Percentiles rank a stretch among this genome's conserved stretches.
These are phyloP conservation scores for Macrocystidia cucumis DNA, from an alignment of 1,284 basidiomycete species.

Conservation along the genomic window DNA sequence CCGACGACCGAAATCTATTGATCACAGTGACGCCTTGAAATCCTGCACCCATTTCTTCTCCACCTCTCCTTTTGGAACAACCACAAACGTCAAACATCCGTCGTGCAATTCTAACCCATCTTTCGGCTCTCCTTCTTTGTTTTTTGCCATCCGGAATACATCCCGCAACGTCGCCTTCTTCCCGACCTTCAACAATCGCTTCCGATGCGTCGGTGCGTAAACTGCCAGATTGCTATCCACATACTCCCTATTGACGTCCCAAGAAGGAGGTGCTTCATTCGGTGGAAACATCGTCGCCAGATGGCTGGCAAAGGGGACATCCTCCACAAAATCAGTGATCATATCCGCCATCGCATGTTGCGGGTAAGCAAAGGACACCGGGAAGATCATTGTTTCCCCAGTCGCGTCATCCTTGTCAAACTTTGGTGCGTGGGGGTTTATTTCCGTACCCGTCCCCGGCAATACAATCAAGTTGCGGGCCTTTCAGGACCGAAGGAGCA, in stretches of 20 bases:
- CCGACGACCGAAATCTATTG: no score
- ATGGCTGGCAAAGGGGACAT: slow-evolving; percentile 77
- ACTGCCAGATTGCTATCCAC: slow-evolving; percentile 59
- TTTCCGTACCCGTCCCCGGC: slow-evolving; percentile 48
- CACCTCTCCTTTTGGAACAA: slow-evolving; percentile 76
- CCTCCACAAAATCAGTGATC: slow-evolving; percentile 81
- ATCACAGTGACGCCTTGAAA: no score
- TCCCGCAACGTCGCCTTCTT: slow-evolving; percentile 82
- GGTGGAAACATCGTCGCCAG: slow-evolving; percentile 80
- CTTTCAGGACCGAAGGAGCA: slow-evolving; percentile 26
- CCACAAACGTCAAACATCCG: slow-evolving; percentile 80
- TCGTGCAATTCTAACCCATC: slow-evolving; percentile 87
- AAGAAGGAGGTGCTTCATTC: slow-evolving; percentile 52
- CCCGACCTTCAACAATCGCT: slow-evolving; percentile 82
- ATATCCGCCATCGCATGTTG: slow-evolving; percentile 85
- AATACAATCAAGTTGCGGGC: slow-evolving; percentile 56
- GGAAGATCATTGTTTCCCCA: slow-evolving; percentile 63
- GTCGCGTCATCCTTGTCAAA: slow-evolving; percentile 58
- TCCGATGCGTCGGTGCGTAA: slow-evolving; percentile 77
- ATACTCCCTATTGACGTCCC: slow-evolving; percentile 80
- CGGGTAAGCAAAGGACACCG: slow-evolving; percentile 91
- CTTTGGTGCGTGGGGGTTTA: slow-evolving; percentile 49
- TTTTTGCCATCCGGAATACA: slow-evolving; percentile 59
- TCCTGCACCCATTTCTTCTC: slow-evolving; percentile 88
- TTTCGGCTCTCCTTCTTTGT: slow-evolving; percentile 46